phyloP scores from a whole-genome alignment of 768 basidiomycete genomes.

The Tylopilus rubrobrunneus region DNA sequence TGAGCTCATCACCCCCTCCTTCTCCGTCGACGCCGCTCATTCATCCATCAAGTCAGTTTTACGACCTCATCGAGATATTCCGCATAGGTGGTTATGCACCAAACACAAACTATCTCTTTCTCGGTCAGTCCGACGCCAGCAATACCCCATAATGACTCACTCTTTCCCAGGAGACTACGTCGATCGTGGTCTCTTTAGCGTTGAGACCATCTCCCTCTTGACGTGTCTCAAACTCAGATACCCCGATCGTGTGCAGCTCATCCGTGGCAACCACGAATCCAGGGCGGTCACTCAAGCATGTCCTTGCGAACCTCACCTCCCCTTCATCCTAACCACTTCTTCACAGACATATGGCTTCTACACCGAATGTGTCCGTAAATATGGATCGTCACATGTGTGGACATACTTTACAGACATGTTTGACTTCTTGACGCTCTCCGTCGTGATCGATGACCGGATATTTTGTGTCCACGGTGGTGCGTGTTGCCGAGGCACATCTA shows the following conservation, averaged over 20 bases:
- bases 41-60: conserved; percentile 80
- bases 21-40: conserved; percentile 31
- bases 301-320: conserved; percentile 17
- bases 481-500: conserved; percentile 1
- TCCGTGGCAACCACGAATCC: conserved; percentile 97
- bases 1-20: conserved; percentile 41
- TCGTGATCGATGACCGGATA: conserved; percentile 98
- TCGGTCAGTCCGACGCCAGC: conserved; percentile 56
- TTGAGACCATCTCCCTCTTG: conserved; percentile 95
- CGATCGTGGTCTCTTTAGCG: conserved; percentile 94
- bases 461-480: conserved; percentile 98
- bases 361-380: conserved; percentile 96
- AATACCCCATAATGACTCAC: conserved; percentile 1
- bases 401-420: conserved; percentile 99
- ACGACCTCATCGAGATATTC: conserved; percentile 98
- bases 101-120: conserved; percentile 96
- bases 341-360: conserved; percentile 96
- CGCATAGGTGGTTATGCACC: conserved; percentile 97
- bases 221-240: conserved; percentile 97
- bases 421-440: conserved; percentile 94
- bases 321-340: conserved; percentile 16
- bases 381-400: conserved; percentile 95
- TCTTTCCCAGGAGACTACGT: conserved; percentile 84
- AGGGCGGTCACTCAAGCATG: conserved; percentile 95
- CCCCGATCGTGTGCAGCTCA: conserved; percentile 93